Conservation (phyloP, 1,139 yeast genomes). For the Geotrichum europaeum region DNA sequence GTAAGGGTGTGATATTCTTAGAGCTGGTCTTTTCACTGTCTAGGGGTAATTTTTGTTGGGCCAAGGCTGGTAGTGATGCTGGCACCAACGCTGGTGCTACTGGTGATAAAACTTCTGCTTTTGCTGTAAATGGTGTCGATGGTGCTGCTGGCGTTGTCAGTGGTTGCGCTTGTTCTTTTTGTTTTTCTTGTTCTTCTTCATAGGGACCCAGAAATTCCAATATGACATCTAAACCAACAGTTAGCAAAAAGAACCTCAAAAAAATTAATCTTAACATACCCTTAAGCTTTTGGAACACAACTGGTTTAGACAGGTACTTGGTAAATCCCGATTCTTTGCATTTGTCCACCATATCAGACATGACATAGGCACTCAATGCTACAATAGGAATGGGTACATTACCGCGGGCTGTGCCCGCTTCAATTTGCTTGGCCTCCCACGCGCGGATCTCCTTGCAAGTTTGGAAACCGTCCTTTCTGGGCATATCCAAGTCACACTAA, state of each 20-base stretch:
- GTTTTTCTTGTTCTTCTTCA: neutral
- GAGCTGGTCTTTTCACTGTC: neutral
- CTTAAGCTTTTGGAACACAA: slow-evolving; percentile 30
- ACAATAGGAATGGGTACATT: slow-evolving; percentile 52
- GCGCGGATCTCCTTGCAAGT: slow-evolving; percentile 70
- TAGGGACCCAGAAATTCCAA: neutral
- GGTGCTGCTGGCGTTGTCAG: neutral
- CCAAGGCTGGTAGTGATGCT: neutral
- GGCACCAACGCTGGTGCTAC: neutral
- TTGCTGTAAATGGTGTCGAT: neutral
- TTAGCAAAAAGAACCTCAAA: neutral
- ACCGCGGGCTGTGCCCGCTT: neutral
- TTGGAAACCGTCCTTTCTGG: slow-evolving; percentile 78
- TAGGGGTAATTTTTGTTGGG: neutral
- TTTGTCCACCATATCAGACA: slow-evolving; percentile 73
- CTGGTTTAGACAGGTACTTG: slow-evolving; percentile 69
- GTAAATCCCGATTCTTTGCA: slow-evolving; percentile 73
- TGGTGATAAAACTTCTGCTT: neutral
- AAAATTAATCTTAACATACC: slow-evolving; percentile 12
- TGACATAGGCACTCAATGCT: slow-evolving; percentile 78
- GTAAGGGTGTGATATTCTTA: neutral
- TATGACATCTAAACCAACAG: neutral
- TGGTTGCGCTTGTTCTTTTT: neutral
- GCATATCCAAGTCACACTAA: slow-evolving; percentile 76
- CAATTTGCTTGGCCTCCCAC: slow-evolving; percentile 54